Base-by-base conservation (phyloP, 176 grass and related monocot genomes). In the Panicum miliaceum region DNA sequence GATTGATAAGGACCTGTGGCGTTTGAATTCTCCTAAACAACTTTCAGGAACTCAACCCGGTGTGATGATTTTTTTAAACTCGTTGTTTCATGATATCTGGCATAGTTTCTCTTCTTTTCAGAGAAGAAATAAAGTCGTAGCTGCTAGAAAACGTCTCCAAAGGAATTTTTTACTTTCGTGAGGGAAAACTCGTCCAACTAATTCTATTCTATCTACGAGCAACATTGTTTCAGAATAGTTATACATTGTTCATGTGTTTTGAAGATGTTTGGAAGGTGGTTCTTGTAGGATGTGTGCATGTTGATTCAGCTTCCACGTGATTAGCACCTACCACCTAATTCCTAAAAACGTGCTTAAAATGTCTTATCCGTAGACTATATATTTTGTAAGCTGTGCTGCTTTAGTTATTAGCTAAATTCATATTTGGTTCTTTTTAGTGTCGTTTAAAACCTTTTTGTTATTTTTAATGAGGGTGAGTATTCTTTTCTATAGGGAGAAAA, bases 321-420 rank as follows among this genome's bases (percentile, higher is more conserved):
- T 29, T 22, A 23, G 18, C 3, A 13, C 2, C 64, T 68, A 68
- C 37, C 47, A 50, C 11, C 47, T 50, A 50, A 15, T 12, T 50
- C 47, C 47, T 50, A 50, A 56, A n/a, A 71, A 27, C 59, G 45
- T 64, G 76, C 58, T 48, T 80, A 22, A 38, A 82, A 6, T 37
- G 20, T 83, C 34, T 72, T 14, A 46, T 36, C 14, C 23, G 10
- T 2, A 41, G 3, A 22, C 14, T 52, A 26, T 40, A 9, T 75
- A 26, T 26, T 64, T 61, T 9, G 15, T 79, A 64, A 74, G 13
- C 13, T 15, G 22, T 46, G 19, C 38, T 69, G 18, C 37, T 78
- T 56, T 50, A 53, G 8, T 56, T 65, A 67, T 67, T 76, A 32
- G 71, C 35, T 77, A 63, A 84, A 75, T 75, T 36, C 8, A 20